Conservation (phyloP, 1,284 basidiomycete species). For the Hypsizygus ulmarius region DNA sequence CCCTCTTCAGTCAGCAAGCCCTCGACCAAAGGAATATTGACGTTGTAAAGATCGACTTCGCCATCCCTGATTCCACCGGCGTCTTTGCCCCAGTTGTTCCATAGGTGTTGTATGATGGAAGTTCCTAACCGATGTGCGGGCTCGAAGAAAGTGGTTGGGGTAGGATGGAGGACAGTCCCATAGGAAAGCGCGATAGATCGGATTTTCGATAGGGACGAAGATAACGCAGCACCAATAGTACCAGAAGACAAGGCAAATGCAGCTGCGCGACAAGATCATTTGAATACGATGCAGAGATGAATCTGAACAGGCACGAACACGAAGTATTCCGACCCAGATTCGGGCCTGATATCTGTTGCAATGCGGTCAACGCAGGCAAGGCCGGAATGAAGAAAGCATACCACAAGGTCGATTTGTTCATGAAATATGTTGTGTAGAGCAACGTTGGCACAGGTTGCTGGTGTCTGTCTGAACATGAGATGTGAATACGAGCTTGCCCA, state of each 20-base stretch:
- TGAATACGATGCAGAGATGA: constrained; percentile 7
- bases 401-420: constrained; percentile 81
- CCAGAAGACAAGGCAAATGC: constrained; percentile 88
- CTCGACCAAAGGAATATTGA: constrained; percentile 78
- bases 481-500: constrained; percentile 7
- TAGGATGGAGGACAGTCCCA: constrained; percentile 74
- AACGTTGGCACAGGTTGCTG: constrained; percentile 88
- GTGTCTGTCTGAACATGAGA: constrained; percentile 55
- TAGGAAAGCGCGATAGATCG: constrained; percentile 83
- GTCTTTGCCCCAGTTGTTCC: constrained; percentile 79
- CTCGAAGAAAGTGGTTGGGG: constrained; percentile 54
- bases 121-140: constrained; percentile 71
- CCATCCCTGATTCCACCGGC: constrained; percentile 52
- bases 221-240: constrained; percentile 86
- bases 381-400: constrained; percentile 30
- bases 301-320: constrained; percentile 35
- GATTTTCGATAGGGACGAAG: constrained; percentile 68
- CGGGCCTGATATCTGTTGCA: constrained; percentile 64
- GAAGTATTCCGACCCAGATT: constrained; percentile 83
- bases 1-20: constrained; percentile 53
- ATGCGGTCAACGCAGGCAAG: constrained; percentile 3
- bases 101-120: constrained; percentile 70
- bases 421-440: constrained; percentile 86
- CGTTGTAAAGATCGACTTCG: constrained; percentile 77
- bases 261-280: constrained; percentile 39